A percentile compares a stretch with the other conserved stretches of the same genome.
Evolutionary conservation across 2,329 filamentous ascomycete genomes (phyloP).

Genomic region (Neocatenulostroma microsporum): DNA sequence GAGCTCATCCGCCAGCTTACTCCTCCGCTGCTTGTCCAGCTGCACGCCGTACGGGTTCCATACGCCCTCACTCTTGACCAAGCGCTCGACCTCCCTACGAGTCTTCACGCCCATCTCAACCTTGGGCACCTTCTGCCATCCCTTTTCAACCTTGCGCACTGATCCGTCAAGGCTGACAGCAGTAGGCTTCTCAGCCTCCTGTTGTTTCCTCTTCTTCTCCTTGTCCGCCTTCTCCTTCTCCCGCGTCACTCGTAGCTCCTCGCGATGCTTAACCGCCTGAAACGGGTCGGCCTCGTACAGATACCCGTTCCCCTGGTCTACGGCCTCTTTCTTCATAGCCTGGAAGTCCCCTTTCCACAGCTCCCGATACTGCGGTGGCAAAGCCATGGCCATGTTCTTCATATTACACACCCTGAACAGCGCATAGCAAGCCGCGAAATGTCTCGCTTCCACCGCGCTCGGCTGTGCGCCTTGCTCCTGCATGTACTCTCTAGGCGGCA

Average conservation of each 20-base stretch:
- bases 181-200: slow-evolving; percentile 53
- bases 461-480: slow-evolving; percentile 62
- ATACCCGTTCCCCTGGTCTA: slow-evolving; percentile 70
- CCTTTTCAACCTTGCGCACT: slow-evolving; percentile 42
- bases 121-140: slow-evolving; percentile 78
- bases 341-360: slow-evolving; percentile 87
- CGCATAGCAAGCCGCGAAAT: slow-evolving; percentile 87
- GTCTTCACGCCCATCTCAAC: slow-evolving; percentile 87
- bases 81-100: slow-evolving; percentile 66
- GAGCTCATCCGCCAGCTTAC: slow-evolving; percentile 66
- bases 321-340: slow-evolving; percentile 70
- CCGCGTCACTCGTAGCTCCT: slow-evolving; percentile 65
- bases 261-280: slow-evolving; percentile 66
- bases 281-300: slow-evolving; percentile 97
- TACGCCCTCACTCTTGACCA: slow-evolving; percentile 67
- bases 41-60: slow-evolving; percentile 78
- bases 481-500: slow-evolving; percentile 67
- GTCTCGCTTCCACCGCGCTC: slow-evolving; percentile 80
- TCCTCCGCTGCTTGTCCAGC: slow-evolving; percentile 54
- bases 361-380: slow-evolving; percentile 81
- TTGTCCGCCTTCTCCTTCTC: slow-evolving; percentile 73
- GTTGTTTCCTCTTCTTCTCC: slow-evolving; percentile 46
- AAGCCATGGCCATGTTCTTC: slow-evolving; percentile 90
- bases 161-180: slow-evolving; percentile 29
- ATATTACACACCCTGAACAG: slow-evolving; percentile 89